Evolutionary conservation across 139 green algal species (phyloP).

Genomic region (Ettlia oleoabundans): DNA sequence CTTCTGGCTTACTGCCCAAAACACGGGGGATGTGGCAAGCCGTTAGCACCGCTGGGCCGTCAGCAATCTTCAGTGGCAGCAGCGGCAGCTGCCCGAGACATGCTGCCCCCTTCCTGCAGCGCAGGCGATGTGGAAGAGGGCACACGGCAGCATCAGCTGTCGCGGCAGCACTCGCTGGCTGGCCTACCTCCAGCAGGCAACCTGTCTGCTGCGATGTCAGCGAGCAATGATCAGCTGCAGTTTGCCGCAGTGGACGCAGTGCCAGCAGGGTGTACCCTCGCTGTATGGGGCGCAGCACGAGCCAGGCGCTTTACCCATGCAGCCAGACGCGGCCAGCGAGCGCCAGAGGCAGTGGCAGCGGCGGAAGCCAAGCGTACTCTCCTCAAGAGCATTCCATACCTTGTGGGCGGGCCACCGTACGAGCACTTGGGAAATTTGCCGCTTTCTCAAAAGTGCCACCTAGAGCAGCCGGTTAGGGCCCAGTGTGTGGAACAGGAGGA

Average conservation of each 20-base stretch:
- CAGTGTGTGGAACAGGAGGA: neutral
- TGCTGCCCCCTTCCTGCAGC: too few relatives aligned
- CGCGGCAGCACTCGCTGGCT: neutral
- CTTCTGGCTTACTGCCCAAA: conserved; percentile 69
- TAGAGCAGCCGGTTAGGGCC: neutral
- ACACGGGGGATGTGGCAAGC: conserved; percentile 53
- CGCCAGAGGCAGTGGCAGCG: conserved; percentile 64
- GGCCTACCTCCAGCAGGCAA: neutral
- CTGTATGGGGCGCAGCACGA: conserved; percentile 23
- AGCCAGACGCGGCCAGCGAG: conserved; percentile 51
- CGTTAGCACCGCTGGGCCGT: too few relatives aligned
- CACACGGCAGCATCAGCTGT: neutral
- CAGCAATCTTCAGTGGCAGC: neutral
- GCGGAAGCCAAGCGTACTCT: conserved; percentile 67
- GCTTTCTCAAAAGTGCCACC: too few relatives aligned
- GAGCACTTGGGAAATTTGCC: neutral
- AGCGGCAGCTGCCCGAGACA: neutral
- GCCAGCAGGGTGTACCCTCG: neutral
- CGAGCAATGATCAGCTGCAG: neutral
- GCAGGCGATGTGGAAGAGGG: too few relatives aligned
- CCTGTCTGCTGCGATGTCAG: neutral
- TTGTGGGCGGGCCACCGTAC: conserved; percentile 11
- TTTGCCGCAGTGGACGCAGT: neutral
- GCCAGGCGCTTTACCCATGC: conserved; percentile 47
- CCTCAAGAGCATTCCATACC: conserved; percentile 59